Evolutionary conservation across 176 grass and related monocot genomes (phyloP).

Genomic region (Oryza nivara): DNA sequence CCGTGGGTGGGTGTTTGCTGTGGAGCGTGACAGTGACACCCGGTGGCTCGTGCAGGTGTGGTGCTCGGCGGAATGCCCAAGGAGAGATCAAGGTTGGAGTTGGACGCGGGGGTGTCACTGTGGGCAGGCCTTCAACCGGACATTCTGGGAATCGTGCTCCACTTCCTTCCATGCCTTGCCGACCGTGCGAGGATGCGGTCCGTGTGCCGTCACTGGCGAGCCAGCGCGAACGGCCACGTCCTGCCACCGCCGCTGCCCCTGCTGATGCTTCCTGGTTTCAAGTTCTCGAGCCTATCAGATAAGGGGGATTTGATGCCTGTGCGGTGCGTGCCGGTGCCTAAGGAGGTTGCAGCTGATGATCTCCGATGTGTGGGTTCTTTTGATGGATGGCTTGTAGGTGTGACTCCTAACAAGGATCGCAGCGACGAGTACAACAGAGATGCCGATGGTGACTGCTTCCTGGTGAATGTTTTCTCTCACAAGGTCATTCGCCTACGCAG

Average conservation of each 20-base stretch:
- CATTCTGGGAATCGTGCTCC: background rate
- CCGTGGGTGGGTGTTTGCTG: too few species aligned
- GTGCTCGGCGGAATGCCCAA: too few species aligned
- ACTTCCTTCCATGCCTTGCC: background rate
- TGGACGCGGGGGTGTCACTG: too few species aligned
- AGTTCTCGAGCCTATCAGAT: background rate
- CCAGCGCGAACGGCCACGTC: background rate
- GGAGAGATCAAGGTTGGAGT: too few species aligned
- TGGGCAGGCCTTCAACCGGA: too few species aligned
- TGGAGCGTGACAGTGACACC: too few species aligned
- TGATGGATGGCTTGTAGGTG: too few species aligned
- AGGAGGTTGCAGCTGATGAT: too few species aligned
- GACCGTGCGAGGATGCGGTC: background rate
- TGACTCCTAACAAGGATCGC: background rate
- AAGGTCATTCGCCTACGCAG: background rate
- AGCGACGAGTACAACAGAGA: too few species aligned
- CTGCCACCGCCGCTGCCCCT: background rate
- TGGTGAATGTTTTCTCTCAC: conserved; percentile 17
- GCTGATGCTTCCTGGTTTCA: background rate
- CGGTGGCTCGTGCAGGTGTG: too few species aligned
- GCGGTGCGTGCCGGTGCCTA: too few species aligned
- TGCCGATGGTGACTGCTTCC: conserved; percentile 3
- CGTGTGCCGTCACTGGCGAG: background rate
- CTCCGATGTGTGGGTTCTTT: too few species aligned
- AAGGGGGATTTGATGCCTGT: background rate